Evolutionary conservation across 345 rosid genomes (phyloP).

Genomic region (Lepidium didymum): DNA sequence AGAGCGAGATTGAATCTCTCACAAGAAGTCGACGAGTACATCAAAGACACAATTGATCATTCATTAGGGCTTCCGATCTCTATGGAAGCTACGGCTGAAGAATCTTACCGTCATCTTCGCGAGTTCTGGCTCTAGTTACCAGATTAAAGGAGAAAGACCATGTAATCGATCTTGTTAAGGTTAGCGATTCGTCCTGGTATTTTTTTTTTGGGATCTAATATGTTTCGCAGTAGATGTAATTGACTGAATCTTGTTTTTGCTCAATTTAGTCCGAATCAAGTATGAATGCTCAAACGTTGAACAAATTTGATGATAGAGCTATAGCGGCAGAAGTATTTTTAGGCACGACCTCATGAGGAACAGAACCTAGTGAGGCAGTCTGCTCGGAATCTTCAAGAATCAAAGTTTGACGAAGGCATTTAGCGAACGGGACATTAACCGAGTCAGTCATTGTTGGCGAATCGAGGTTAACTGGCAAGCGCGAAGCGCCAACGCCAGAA

Average conservation of each 20-base stretch:
- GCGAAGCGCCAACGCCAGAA: too few relatives aligned
- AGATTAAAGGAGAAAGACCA: slow-evolving; percentile 52
- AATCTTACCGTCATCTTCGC: slow-evolving; percentile 47
- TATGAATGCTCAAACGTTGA: slow-evolving; percentile 73
- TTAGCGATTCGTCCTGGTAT: slow-evolving; percentile 4
- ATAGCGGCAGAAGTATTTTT: too few relatives aligned
- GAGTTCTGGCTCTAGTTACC: slow-evolving; percentile 32
- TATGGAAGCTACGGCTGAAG: slow-evolving; percentile 38
- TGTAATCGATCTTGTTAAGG: slow-evolving; percentile 58
- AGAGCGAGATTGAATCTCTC: slow-evolving; percentile 43
- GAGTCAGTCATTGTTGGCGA: too few relatives aligned
- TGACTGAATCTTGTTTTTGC: not conserved
- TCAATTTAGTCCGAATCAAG: slow-evolving; percentile 55
- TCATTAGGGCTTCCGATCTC: slow-evolving; percentile 60
- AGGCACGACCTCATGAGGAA: too few relatives aligned
- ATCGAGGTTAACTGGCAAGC: too few relatives aligned
- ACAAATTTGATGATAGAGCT: slow-evolving; percentile 80
- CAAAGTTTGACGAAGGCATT: too few relatives aligned
- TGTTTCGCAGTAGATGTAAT: not conserved
- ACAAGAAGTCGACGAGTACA: slow-evolving; percentile 46
- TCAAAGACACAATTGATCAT: slow-evolving; percentile 59
- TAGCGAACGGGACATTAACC: too few relatives aligned
- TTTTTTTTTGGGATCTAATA: not conserved
- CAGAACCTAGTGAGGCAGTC: too few relatives aligned
- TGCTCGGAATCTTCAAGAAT: too few relatives aligned